Conservation (phyloP, 345 rosid genomes). For the Salix udensis region DNA sequence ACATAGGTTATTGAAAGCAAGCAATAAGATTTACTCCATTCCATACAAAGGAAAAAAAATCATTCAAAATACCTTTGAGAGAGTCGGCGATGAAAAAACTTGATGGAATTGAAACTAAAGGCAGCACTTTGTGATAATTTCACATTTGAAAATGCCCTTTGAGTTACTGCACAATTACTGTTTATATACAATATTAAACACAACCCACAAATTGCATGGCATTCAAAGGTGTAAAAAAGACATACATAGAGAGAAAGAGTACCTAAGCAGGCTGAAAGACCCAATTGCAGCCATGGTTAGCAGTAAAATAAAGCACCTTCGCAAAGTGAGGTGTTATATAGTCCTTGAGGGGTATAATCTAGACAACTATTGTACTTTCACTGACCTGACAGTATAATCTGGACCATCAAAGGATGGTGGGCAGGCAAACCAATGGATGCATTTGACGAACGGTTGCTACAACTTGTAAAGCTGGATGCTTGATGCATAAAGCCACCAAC, state of each 20-base stretch:
- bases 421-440: not conserved
- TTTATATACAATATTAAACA: conserved; percentile 1
- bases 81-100: conserved; percentile 26
- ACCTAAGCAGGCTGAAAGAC: not conserved
- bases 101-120: conserved; percentile 18
- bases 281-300: not conserved
- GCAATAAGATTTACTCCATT: too few relatives aligned
- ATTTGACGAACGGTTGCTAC: not conserved
- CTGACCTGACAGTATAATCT: not conserved
- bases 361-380: too few relatives aligned
- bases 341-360: not conserved
- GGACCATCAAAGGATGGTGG: not conserved
- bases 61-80: conserved; percentile 39
- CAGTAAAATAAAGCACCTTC: not conserved
- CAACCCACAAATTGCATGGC: not conserved
- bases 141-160: conserved; percentile 23
- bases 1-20: too few relatives aligned
- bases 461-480: not conserved
- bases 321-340: not conserved
- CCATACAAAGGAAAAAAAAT: too few relatives aligned
- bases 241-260: not conserved
- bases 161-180: conserved; percentile 43
- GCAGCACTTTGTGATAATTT: conserved; percentile 21
- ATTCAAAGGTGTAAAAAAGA: not conserved
- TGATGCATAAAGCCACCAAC: not conserved